Evolutionary conservation across 1,284 basidiomycete genomes (phyloP), one percentile per base, ranked within the genome.

Genomic region (Porodaedalea pini): DNA sequence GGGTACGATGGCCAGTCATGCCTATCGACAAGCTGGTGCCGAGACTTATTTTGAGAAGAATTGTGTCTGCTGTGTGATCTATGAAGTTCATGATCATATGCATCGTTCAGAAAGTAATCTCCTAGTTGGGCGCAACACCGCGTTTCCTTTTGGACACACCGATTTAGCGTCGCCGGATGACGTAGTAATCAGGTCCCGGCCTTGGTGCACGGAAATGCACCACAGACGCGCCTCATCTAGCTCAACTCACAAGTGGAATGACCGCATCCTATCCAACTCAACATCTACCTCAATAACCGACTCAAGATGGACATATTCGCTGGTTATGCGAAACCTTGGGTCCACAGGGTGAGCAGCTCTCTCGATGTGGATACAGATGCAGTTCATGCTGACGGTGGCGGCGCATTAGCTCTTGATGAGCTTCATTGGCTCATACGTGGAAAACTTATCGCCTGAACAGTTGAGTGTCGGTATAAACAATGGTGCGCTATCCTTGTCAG

Each of bases 371-470:
- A n/a, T n/a, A n/a, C n/a, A n/a, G n/a, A n/a, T n/a, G 2, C 10
- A 1, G 15, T 19, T 21, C 17, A n/a, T 27, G 31, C 19, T 19
- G 11, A 55, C 25, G 23, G 37, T 54, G 40, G 41, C 51, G 41
- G 25, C 8, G 60, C 41, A 19, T 39, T 57, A 92, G 90, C 70
- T 95, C 65, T 90, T 95, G 76, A 97, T 97, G 72, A 85, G 91
- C 65, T 90, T 97, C 63, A 85, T 98, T 51, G 92, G 93, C 43
- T 91, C 93, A 0, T 98, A 99, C 80, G 91, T 99, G 62, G 94
- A 97, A 75, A 97, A 98, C 67, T 76, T 99, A 70, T 94, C 98
- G 72, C 85, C 94, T 66, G 89, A 91, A 67, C 93, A 97, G 73
- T 88, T 99, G 50, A 95, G 94, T 67, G 89, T 97, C 76, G 95